These are phyloP conservation scores for Nicotiana sylvestris DNA, from an alignment of 257 asterid species.

Conservation along the genomic window DNA sequence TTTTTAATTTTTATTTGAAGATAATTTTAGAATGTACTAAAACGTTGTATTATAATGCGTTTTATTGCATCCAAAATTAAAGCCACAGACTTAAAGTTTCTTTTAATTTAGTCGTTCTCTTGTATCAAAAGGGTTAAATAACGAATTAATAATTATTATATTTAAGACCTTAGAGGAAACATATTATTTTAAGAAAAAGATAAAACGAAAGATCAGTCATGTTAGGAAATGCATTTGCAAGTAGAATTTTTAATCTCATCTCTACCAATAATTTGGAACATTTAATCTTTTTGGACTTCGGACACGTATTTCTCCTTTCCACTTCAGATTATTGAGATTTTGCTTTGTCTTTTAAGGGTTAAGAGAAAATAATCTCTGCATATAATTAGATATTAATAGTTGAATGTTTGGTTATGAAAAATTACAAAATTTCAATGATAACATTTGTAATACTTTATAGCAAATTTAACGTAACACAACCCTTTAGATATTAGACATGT, in stretches of 20 bases:
- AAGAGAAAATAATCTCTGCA: no score
- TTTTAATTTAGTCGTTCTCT: slow-evolving; percentile 40
- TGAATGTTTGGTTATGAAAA: neutral
- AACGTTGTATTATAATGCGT: no score
- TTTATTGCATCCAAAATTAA: no score
- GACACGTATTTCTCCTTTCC: neutral
- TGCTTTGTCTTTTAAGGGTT: neutral
- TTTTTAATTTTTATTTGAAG: no score
- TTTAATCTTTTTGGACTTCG: no score
- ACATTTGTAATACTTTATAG: no score
- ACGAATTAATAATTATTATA: slow-evolving; percentile 18
- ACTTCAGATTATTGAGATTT: neutral
- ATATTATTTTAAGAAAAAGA: neutral
- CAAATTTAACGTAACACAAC: no score
- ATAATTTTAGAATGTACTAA: no score
- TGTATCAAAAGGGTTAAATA: slow-evolving; percentile 32
- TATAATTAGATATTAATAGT: no score
- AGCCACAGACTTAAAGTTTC: slow-evolving; percentile 46
- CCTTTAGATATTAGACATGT: no score
- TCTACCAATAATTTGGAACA: slow-evolving; percentile 12
- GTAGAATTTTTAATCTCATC: slow-evolving; percentile 1
- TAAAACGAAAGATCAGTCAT: slow-evolving; percentile 36
- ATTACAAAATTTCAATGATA: neutral
- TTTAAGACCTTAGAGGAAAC: slow-evolving; percentile 30
- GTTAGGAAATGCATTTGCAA: slow-evolving; percentile 32